phyloP scores from a whole-genome alignment of 2,329 filamentous ascomycete genomes.

The Fusarium gaditjirri region DNA sequence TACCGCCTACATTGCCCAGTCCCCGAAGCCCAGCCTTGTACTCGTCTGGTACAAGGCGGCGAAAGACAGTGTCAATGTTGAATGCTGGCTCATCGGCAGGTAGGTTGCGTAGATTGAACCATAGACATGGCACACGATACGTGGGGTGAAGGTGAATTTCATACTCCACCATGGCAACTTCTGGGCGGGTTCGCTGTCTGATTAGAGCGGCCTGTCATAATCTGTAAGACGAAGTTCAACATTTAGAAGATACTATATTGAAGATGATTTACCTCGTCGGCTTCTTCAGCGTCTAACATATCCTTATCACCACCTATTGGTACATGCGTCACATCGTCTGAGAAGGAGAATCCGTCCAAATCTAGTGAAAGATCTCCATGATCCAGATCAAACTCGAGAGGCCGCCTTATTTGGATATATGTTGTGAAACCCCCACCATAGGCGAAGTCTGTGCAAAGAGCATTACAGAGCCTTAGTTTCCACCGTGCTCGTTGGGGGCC shows the following conservation, averaged over 20 bases:
- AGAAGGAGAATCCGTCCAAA: conserved; percentile 59
- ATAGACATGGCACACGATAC: conserved; percentile 79
- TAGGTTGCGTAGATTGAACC: conserved; percentile 74
- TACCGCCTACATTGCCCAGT: conserved; percentile 74
- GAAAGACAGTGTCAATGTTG: conserved; percentile 76
- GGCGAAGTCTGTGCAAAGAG: conserved; percentile 59
- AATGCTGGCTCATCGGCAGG: conserved; percentile 66
- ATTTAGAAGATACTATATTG: conserved; percentile 1
- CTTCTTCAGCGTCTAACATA: conserved; percentile 63
- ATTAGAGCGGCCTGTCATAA: conserved; percentile 54
- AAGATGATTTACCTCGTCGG: conserved; percentile 59
- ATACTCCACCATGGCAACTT: conserved; percentile 68
- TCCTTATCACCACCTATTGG: conserved; percentile 52
- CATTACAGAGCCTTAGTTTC: conserved; percentile 64
- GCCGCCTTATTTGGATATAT: conserved; percentile 66
- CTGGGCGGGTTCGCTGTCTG: conserved; percentile 46
- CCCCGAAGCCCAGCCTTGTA: conserved; percentile 70
- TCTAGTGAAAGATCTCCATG: conserved; percentile 59
- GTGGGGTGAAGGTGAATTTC: conserved; percentile 80
- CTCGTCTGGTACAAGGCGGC: conserved; percentile 73
- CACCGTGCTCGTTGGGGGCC: conserved; percentile 65
- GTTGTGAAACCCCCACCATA: conserved; percentile 59
- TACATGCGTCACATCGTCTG: conserved; percentile 33
- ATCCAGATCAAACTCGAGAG: conserved; percentile 58
- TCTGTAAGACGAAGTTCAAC: conserved; percentile 31